Evolutionary conservation across 1,139 yeast species (phyloP).

Genomic region (Casaregolazyma lundiana): DNA sequence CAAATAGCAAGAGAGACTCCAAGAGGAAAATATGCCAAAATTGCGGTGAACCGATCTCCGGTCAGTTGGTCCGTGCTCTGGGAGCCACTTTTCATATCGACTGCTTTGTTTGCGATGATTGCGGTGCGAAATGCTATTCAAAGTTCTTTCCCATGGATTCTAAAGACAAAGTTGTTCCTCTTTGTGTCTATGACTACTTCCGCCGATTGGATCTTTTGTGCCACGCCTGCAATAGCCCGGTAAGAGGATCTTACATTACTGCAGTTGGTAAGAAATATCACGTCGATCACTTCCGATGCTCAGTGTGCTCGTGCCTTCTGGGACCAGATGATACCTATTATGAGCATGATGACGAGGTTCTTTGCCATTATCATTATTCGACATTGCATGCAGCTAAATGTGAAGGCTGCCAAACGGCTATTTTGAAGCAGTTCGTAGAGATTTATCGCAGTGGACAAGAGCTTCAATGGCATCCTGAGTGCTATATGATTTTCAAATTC

Average conservation of each 20-base stretch:
- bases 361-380: constrained; percentile 89
- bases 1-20: not conserved
- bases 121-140: constrained; percentile 69
- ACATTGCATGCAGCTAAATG: constrained; percentile 81
- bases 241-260: constrained; percentile 90
- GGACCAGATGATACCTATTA: constrained; percentile 91
- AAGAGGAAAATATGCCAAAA: constrained; percentile 44
- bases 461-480: constrained; percentile 99
- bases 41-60: constrained; percentile 65
- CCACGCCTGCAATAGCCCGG: constrained; percentile 74
- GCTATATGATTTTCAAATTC: constrained; percentile 94
- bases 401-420: constrained; percentile 90
- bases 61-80: constrained; percentile 83
- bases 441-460: constrained; percentile 87
- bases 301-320: constrained; percentile 79
- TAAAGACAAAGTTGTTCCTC: constrained; percentile 58
- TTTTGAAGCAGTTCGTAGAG: constrained; percentile 90
- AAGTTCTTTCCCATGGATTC: constrained; percentile 58
- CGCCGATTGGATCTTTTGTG: constrained; percentile 79
- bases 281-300: constrained; percentile 91
- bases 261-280: constrained; percentile 92
- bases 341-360: constrained; percentile 77
- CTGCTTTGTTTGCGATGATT: constrained; percentile 81
- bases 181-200: constrained; percentile 93
- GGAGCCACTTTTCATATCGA: constrained; percentile 76